Conservation (phyloP, 2,329 filamentous ascomycete genomes). For the Calonectria ilicicola region DNA sequence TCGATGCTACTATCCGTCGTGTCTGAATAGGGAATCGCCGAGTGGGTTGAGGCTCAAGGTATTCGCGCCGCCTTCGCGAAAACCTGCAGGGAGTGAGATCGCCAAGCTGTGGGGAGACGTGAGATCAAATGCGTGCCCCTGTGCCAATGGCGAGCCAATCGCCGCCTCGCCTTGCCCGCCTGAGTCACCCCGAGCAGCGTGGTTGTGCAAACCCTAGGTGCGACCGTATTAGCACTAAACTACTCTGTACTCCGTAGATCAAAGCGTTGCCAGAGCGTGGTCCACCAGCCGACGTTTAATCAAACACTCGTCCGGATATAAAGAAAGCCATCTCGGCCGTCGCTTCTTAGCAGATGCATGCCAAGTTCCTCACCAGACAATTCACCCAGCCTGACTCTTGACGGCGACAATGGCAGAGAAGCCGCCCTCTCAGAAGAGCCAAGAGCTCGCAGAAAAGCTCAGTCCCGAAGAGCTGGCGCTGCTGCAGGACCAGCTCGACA, state of each 20-base stretch:
- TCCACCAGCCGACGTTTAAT: background rate
- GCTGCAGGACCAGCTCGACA: conserved; percentile 72
- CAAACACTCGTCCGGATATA: background rate
- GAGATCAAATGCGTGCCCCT: no score
- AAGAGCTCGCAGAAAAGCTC: background rate
- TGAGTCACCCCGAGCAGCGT: background rate
- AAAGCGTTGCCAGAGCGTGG: background rate
- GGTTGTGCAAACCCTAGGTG: background rate
- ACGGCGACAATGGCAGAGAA: background rate
- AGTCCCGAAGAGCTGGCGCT: conserved; percentile 71
- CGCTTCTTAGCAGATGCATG: background rate
- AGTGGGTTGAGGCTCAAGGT: no score
- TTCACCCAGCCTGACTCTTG: background rate
- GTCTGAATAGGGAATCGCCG: background rate
- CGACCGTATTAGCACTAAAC: background rate
- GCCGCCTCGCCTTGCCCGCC: background rate
- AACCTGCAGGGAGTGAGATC: background rate
- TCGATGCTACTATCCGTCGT: no score
- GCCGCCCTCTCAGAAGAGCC: background rate
- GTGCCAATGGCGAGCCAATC: background rate
- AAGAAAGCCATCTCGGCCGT: background rate
- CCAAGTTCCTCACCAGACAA: background rate
- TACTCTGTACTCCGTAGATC: no score
- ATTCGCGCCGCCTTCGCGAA: no score
- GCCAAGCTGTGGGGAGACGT: background rate